Evolutionary conservation across 106 monocot genomes (phyloP), one percentile per base, ranked within the genome.

Genomic region (Vanilla planifolia): DNA sequence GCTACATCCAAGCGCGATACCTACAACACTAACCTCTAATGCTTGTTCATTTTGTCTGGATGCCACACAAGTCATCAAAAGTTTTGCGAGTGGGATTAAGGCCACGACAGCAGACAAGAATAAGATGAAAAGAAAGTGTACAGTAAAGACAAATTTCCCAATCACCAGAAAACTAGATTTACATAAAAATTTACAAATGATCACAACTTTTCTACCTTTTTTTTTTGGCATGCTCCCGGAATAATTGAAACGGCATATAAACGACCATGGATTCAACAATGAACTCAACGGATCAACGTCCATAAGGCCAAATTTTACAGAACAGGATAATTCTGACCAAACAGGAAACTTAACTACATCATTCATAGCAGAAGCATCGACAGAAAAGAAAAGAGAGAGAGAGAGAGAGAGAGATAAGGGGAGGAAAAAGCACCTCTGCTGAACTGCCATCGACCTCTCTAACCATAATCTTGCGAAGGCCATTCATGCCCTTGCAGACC

Each of bases 401-500:
- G 20, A 37, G 5, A 33, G n/a, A 45, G 14, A 36, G 16, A 7
- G 2, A 21, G 44, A 7, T n/a, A n/a, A n/a, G n/a, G n/a, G 43
- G 26, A 24, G 21, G 14, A 13, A 20, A 59, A 52, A 29, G 44
- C 29, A 64, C 71, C 71, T 71, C 71, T 29, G 71, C 71, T 4
- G 71, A 63, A 21, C 71, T 45, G n/a, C 70, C 70, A 30, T 44
- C 43, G 15, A 63, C 44, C 41, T 71, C 63, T 24, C 63, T 30
- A 11, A 71, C 34, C 17, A 71, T 35, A 24, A 71, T 32, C 55
- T 71, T 71, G 26, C 55, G 63, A 45, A 71, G 63, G 55, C 71
- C 71, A 71, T 71, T 71, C 15, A 63, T 45, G 30, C 71, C 71
- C 55, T 63, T 71, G 40, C 48, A 62, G 30, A 71, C 7, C 71